Evolutionary conservation across 2,329 filamentous ascomycete genomes (phyloP).

Genomic region (Pyricularia sp.): DNA sequence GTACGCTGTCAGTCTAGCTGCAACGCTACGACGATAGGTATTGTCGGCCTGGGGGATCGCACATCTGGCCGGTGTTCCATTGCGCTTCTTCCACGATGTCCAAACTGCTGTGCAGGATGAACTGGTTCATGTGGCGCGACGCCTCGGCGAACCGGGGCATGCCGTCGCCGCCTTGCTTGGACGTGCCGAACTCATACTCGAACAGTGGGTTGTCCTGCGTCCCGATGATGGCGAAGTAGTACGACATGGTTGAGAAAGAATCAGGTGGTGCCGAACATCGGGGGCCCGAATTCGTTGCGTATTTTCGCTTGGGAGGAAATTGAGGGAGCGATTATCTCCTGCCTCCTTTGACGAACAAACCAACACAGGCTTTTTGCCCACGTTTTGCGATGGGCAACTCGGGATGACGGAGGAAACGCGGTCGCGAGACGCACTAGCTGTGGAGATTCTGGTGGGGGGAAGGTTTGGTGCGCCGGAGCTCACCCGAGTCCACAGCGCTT

Average conservation of each 20-base stretch:
- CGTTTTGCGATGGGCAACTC: not conserved
- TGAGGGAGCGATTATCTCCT: not conserved
- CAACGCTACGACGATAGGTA: not conserved
- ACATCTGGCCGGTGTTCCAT: slow-evolving; percentile 84
- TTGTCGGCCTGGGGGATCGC: slow-evolving; percentile 17
- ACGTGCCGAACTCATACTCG: slow-evolving; percentile 94
- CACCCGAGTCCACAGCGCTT: not conserved
- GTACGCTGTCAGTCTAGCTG: not conserved
- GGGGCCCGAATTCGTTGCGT: not conserved
- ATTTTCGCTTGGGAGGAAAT: not conserved
- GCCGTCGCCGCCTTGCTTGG: slow-evolving; percentile 91
- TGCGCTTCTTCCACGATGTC: slow-evolving; percentile 96
- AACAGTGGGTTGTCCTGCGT: slow-evolving; percentile 94
- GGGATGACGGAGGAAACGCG: not conserved
- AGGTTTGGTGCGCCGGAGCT: not conserved
- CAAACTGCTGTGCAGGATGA: slow-evolving; percentile 87
- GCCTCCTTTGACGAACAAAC: not conserved
- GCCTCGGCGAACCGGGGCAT: slow-evolving; percentile 80
- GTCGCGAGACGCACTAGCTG: not conserved
- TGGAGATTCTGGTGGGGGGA: not conserved
- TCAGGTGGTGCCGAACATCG: not conserved
- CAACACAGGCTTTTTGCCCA: not conserved
- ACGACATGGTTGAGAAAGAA: slow-evolving; percentile 59
- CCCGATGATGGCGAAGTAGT: slow-evolving; percentile 96
- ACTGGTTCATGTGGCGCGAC: slow-evolving; percentile 90